These are phyloP conservation scores for Cairneyella variabilis DNA, from an alignment of 495 filamentous ascomycete genomes.

Conservation along the genomic window DNA sequence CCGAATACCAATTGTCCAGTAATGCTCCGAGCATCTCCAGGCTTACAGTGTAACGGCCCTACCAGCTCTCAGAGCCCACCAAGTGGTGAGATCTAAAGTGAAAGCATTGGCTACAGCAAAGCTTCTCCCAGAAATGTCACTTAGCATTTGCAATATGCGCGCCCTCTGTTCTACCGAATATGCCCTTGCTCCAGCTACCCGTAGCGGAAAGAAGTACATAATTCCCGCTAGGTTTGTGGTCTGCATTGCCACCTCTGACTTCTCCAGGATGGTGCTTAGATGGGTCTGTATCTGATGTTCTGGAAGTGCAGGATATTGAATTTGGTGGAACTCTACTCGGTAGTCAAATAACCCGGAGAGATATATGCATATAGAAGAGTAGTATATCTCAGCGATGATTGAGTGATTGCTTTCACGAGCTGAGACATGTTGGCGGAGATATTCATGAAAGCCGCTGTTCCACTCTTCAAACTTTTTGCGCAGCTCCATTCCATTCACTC, in stretches of 20 bases:
- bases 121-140: conserved; percentile 12
- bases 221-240: conserved; percentile 8
- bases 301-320: not conserved
- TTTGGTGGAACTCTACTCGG: not conserved
- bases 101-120: conserved; percentile 21
- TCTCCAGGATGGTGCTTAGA: conserved; percentile 4
- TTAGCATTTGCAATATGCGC: conserved; percentile 23
- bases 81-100: conserved; percentile 4
- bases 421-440: no score
- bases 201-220: conserved; percentile 22
- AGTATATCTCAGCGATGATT: conserved; percentile 13
- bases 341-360: conserved; percentile 24
- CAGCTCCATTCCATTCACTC: conserved; percentile 7
- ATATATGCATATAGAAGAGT: conserved; percentile 16
- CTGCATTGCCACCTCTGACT: conserved; percentile 1
- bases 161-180: conserved; percentile 5
- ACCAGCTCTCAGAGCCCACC: no score
- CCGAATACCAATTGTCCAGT: no score
- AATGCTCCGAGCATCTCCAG: no score
- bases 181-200: conserved; percentile 21
- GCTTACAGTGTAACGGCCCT: no score
- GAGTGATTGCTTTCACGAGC: not conserved
- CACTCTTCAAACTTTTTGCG: no score
- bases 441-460: no score
- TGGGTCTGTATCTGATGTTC: conserved; percentile 1